Evolutionary conservation across 2,329 filamentous ascomycete species (phyloP).

Genomic region (Exophiala aquamarina): DNA sequence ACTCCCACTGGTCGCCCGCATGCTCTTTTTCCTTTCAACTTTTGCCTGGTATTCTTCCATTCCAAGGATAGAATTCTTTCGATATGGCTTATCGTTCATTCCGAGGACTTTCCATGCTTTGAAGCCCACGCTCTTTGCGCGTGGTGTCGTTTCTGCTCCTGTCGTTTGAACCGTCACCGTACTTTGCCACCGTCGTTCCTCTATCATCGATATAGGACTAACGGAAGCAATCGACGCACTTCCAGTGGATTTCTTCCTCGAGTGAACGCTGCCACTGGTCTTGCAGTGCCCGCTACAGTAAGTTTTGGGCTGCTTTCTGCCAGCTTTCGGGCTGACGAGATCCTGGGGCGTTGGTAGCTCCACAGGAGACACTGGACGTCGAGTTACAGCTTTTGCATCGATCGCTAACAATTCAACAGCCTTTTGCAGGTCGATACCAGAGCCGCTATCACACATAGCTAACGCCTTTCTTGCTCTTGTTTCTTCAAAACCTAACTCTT

Average conservation of each 20-base stretch:
- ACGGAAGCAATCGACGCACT: slow-evolving; percentile 15
- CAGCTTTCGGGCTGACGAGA: slow-evolving; percentile 4
- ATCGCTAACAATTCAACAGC: slow-evolving; percentile 54
- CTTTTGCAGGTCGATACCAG: slow-evolving; percentile 57
- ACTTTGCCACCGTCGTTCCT: slow-evolving; percentile 17
- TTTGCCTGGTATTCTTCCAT: slow-evolving; percentile 26
- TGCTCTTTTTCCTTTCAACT: slow-evolving; percentile 21
- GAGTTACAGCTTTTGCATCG: slow-evolving; percentile 39
- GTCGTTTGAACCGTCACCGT: slow-evolving; percentile 14
- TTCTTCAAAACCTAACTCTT: slow-evolving; percentile 58
- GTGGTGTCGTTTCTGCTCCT: slow-evolving; percentile 1
- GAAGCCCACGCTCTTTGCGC: slow-evolving; percentile 4
- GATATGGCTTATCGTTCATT: slow-evolving; percentile 12
- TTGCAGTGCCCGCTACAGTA: slow-evolving; percentile 26
- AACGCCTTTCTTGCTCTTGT: slow-evolving; percentile 58
- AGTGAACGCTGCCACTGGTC: slow-evolving; percentile 9
- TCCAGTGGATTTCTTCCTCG: slow-evolving; percentile 16
- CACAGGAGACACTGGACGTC: slow-evolving; percentile 22
- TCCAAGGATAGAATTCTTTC: slow-evolving; percentile 19
- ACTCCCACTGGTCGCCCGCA: slow-evolving; percentile 9
- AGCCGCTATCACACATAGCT: slow-evolving; percentile 59
- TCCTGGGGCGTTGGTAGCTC: slow-evolving; percentile 24
- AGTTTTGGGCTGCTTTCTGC: slow-evolving; percentile 11
- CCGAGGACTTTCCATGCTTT: slow-evolving; percentile 24
- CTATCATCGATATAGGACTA: slow-evolving; percentile 18